Base-by-base conservation (phyloP, 208 protist species). In the Acanthamoeba triangularis region DNA sequence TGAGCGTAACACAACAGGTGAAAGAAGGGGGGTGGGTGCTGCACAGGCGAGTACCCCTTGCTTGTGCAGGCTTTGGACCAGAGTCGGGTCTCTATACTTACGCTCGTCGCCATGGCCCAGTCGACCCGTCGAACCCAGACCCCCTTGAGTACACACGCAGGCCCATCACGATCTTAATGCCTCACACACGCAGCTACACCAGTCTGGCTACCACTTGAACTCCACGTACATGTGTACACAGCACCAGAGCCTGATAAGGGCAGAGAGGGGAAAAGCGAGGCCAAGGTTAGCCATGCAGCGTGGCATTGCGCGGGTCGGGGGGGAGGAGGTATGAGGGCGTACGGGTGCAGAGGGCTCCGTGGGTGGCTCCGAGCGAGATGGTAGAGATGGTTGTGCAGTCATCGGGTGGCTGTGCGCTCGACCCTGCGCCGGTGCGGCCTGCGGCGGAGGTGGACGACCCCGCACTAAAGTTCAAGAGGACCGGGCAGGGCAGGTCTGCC, bases 31-130 rank as follows among this genome's bases (percentile, higher is more conserved):
- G 59, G 59, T 65, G 59, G 25, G 59, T 65, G 14, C 14, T 16
- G 14, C 2, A 5, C 23, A 59, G 80, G 6, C 0, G 47, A 18
- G 63, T 28, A 72, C 63, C 63, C 49, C 49, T 20, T 87, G 47
- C 30, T 87, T 87, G 3, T 63, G 87, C 20, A 78, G 59, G 59
- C 56, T 69, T 37, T 76, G 87, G n/a, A 93, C 56, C 1, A 93
- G 87, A 8, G 87, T 93, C 6, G 87, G 87, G 23, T 93, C 87
- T 25, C 65, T 69, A 13, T 76, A 76, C 37, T 93, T 93, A 33
- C 87, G 56, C 65, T 93, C 87, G 23, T 93, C 87, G 41, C 87
- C 87, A n/a, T 78, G 87, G 11, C 87, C 87, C 18, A 93, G 87
- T 3, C 87, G 20, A 11, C 87, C 87, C 6, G 61, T 76, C 1